phyloP scores from a whole-genome alignment of 2,329 filamentous ascomycete species.

The Aspergillus chevalieri region DNA sequence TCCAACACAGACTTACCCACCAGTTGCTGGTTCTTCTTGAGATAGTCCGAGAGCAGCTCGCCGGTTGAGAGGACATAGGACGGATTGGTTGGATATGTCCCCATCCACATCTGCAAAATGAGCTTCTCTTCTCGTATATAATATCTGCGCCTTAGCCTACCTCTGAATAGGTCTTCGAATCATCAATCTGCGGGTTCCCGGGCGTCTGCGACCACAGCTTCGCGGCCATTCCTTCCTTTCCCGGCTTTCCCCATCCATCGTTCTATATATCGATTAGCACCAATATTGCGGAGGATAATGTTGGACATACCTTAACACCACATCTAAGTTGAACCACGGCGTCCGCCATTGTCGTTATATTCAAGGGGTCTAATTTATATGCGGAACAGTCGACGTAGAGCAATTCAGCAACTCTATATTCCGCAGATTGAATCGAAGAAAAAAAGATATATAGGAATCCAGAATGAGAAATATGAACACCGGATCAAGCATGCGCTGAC shows the following conservation, averaged over 20 bases:
- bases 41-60: slow-evolving; percentile 58
- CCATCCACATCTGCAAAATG: slow-evolving; percentile 59
- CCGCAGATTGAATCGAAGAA: neutral
- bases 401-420: too few species aligned
- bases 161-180: slow-evolving; percentile 59
- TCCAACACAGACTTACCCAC: slow-evolving; percentile 57
- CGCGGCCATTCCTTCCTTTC: slow-evolving; percentile 60
- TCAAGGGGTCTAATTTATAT: neutral
- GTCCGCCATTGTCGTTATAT: slow-evolving; percentile 36
- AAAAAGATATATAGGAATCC: neutral
- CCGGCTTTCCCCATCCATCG: slow-evolving; percentile 67
- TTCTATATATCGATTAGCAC: slow-evolving; percentile 33
- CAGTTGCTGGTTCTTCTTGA: slow-evolving; percentile 58
- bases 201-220: slow-evolving; percentile 60
- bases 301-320: slow-evolving; percentile 41
- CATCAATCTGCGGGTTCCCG: slow-evolving; percentile 58
- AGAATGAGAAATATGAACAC: neutral
- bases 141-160: slow-evolving; percentile 23
- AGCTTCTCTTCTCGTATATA: too few species aligned
- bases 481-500: neutral
- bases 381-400: too few species aligned
- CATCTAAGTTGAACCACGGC: slow-evolving; percentile 51
- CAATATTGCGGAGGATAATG: neutral
- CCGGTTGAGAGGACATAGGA: slow-evolving; percentile 58
- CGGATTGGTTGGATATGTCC: slow-evolving; percentile 66